These are phyloP conservation scores for Aspergillus ibericus DNA, from an alignment of 2,329 filamentous ascomycete species.

Conservation along the genomic window DNA sequence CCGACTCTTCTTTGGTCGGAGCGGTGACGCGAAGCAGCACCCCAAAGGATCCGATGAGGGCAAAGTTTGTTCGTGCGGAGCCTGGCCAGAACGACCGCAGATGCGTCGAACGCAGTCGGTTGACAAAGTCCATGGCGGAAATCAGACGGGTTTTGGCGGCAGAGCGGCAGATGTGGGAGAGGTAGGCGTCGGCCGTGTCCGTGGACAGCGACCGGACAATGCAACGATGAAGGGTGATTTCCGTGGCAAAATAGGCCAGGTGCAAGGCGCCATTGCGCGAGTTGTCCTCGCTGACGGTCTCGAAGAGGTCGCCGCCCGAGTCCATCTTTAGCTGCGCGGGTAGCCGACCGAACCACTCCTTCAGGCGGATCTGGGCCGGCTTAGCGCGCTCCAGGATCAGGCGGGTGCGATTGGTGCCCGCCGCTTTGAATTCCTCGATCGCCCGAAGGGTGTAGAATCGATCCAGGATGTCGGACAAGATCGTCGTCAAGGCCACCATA, in stretches of 20 bases:
- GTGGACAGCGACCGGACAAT: constrained; percentile 77
- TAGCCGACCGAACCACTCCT: constrained; percentile 54
- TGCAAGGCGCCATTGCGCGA: constrained; percentile 70
- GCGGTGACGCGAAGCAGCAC: constrained; percentile 86
- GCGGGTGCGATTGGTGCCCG: constrained; percentile 47
- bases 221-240: constrained; percentile 87
- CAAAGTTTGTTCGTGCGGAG: constrained; percentile 68
- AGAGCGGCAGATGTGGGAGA: constrained; percentile 87
- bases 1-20: constrained; percentile 81
- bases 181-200: constrained; percentile 68
- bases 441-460: constrained; percentile 54
- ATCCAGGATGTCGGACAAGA: constrained; percentile 53
- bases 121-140: constrained; percentile 96
- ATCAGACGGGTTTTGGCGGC: constrained; percentile 93
- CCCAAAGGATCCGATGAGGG: constrained; percentile 90
- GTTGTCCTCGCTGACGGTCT: constrained; percentile 42
- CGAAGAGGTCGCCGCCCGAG: constrained; percentile 47
- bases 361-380: constrained; percentile 53
- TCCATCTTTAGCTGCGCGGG: constrained; percentile 53
- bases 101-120: constrained; percentile 81
- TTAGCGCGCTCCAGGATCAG: constrained; percentile 55
- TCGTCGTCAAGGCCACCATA: constrained; percentile 54
- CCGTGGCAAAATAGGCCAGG: constrained; percentile 87
- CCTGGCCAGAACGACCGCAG: constrained; percentile 81
- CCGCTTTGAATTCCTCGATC: constrained; percentile 44